Percentiles rank a stretch among this genome's conserved stretches.
phyloP scores from a whole-genome alignment of 768 basidiomycete genomes.

The Amanita inopinata region DNA sequence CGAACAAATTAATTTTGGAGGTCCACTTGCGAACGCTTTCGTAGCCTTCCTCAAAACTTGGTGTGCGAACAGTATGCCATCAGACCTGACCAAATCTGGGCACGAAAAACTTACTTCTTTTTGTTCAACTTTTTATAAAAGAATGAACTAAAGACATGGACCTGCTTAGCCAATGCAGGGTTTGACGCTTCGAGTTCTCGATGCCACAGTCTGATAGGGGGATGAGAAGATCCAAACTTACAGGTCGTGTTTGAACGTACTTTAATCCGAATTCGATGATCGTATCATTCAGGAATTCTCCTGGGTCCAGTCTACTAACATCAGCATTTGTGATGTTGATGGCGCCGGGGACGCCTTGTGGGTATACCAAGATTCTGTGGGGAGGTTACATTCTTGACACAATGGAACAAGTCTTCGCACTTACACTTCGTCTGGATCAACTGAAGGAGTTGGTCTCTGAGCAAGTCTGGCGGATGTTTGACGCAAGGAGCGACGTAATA shows the following conservation, averaged over 20 bases:
- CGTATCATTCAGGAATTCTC: conserved; percentile 92
- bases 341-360: conserved; percentile 57
- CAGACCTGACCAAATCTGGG: not conserved
- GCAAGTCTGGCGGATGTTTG: conserved; percentile 11
- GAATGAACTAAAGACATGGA: conserved; percentile 94
- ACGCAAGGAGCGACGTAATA: conserved; percentile 28
- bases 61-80: conserved; percentile 6
- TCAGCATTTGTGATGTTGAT: conserved; percentile 81
- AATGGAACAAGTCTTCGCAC: conserved; percentile 13
- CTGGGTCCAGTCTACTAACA: conserved; percentile 57
- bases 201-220: conserved; percentile 53
- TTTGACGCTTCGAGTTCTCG: conserved; percentile 41
- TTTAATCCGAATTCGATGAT: conserved; percentile 94
- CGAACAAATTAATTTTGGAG: conserved; percentile 75
- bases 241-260: conserved; percentile 33
- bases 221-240: conserved; percentile 6
- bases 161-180: conserved; percentile 56
- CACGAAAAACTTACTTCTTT: conserved; percentile 38
- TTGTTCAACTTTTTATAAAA: conserved; percentile 92
- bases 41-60: conserved; percentile 57
- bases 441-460: conserved; percentile 15
- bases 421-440: conserved; percentile 60
- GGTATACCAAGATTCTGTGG: conserved; percentile 67
- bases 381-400: not conserved
- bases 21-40: conserved; percentile 92